phyloP scores from a whole-genome alignment of 768 basidiomycete species.

The Hygrocybe coccinea region DNA sequence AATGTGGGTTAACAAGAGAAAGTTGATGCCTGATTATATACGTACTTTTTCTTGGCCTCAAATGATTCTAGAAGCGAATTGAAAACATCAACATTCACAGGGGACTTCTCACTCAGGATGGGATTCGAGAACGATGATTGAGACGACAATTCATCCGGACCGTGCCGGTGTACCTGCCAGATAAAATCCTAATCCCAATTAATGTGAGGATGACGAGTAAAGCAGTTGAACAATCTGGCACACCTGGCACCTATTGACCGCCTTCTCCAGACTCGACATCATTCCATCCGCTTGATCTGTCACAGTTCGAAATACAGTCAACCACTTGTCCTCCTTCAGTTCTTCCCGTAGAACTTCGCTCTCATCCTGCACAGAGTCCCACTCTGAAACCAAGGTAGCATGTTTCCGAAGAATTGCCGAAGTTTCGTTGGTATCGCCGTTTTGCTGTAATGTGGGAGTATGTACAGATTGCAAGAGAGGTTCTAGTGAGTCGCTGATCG shows the following conservation, averaged over 20 bases:
- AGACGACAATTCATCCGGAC: constrained; percentile 43
- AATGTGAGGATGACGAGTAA: neutral
- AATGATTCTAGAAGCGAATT: constrained; percentile 66
- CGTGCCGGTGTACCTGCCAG: constrained; percentile 67
- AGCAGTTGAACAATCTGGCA: constrained; percentile 23
- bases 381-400: constrained; percentile 65
- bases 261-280: constrained; percentile 95
- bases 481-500: constrained; percentile 59
- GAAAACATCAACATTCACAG: constrained; percentile 58
- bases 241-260: constrained; percentile 84
- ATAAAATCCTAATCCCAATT: constrained; percentile 63
- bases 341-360: constrained; percentile 83
- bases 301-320: constrained; percentile 90
- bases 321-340: constrained; percentile 95
- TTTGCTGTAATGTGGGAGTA: constrained; percentile 43
- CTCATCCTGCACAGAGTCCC: constrained; percentile 77
- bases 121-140: constrained; percentile 44
- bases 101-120: constrained; percentile 46
- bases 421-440: constrained; percentile 37
- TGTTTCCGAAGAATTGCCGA: constrained; percentile 66
- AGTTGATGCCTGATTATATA: constrained; percentile 7
- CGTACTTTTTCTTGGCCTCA: constrained; percentile 84
- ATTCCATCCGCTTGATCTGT: constrained; percentile 95
- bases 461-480: constrained; percentile 49
- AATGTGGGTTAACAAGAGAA: constrained; percentile 13